Evolutionary conservation across 2,329 filamentous ascomycete species (phyloP), one percentile per base, ranked within the genome.

Genomic region (Sporothrix protearum): DNA sequence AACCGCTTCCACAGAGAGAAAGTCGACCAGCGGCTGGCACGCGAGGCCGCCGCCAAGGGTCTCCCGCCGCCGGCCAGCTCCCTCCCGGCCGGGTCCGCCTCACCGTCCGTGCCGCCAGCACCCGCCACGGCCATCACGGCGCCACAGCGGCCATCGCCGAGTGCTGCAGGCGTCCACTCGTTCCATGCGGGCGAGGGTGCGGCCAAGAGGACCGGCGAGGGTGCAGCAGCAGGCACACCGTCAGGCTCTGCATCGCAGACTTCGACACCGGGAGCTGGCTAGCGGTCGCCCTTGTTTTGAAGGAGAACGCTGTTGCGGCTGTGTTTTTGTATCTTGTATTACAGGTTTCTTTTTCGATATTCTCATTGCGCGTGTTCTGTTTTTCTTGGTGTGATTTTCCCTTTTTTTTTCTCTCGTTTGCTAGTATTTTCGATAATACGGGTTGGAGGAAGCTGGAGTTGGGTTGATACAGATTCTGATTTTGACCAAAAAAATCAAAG

Each of bases 1-100:
- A 97, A 97, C 80, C 88, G 92, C 57, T 84, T 86, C 69, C 96
- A 99, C 80, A 87, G 90, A 76, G 89, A 92, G 75, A 87, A 87
- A 76, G 92, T 94, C 10, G 87, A 90, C 73, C 81, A 82, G 70
- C 81, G 85, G 28, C 76, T 85, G 22, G 78, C 78, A 5, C 80
- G 80, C 71, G 72, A 73, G 1, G 68, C 57, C 1, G 70, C 70
- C 67, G 70, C 70, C 67, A 69, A 69, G 33, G 53, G 63, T n/a
- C 9, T 64, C 10, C 36, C 59, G 1, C 59, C 59, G 10, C 59
- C 59, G n/a, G 59, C 14, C 12, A 64, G 59, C 36, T 64, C 59
- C 1, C 59, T 64, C 7, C 59, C 59, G 16, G 59, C 59, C 10
- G 59, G 36, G 5, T 64, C 59, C 9, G 59, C 59, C 3, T 64